Evolutionary conservation across 148 eudicot genomes (phyloP), one percentile per base, ranked within the genome.

Genomic region (Gaultheria prostrata): DNA sequence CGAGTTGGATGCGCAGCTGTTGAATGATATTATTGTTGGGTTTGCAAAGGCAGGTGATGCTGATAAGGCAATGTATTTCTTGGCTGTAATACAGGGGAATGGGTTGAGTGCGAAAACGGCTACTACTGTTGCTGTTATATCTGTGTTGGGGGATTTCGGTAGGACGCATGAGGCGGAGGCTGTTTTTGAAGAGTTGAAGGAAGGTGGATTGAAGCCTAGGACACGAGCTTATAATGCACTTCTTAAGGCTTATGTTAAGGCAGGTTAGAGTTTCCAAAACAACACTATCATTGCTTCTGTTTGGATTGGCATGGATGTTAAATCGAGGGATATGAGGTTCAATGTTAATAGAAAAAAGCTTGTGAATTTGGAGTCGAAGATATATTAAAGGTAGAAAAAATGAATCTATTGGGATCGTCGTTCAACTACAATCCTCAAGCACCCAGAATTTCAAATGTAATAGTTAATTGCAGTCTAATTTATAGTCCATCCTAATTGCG

Each of bases 191-290:
- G 99, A 97, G 93, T 82, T 97, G 87, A 97, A 91, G 85, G 99
- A 94, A 77, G 98, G 97, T 30, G 95, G 94, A 48, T 69, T 93
- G 87, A 91, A 85, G 83, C 99, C 99, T 11, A 89, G 98, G 79
- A 91, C 94, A 0, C 84, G 98, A 63, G 99, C 99, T 78, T 97
- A 93, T 82, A 97, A 97, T 74, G 98, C 98, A n/a, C 94, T 97
- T 50, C 88, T 97, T 85, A 97, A 88, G 84, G 98, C 92, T 24
- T 93, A 93, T 89, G 97, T 92, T 8, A 97, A 94, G 85, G 86
- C 86, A 0, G 93, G 72, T 67, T 28, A 28, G 72, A 67, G 39
- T 28, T 67, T 30, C 72, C 72, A 28, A 67, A 67, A 67, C 72
- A 67, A 13, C 35, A 67, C 39, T 67, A 28, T 67, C 26, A 8